phyloP scores from a whole-genome alignment of 148 eudicot species.

The Talinum fruticosum region DNA sequence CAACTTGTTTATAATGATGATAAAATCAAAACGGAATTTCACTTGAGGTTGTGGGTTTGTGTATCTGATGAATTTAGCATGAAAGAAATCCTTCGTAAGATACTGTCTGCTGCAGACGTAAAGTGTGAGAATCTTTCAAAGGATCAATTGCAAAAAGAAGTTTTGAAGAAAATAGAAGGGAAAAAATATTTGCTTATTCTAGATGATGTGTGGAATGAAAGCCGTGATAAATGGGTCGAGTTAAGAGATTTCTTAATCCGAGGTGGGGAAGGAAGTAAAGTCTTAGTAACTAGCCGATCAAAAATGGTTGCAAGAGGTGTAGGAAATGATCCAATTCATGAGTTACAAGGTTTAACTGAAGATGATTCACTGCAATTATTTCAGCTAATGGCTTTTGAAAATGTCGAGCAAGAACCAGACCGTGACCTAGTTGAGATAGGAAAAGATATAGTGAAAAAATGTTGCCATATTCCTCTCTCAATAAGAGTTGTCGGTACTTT shows the following conservation, averaged over 20 bases:
- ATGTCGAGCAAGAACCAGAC: neutral
- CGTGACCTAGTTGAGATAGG: neutral
- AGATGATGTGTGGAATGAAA: conserved; percentile 18
- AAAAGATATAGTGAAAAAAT: conserved; percentile 21
- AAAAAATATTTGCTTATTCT: conserved; percentile 17
- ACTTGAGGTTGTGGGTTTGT: conserved; percentile 17
- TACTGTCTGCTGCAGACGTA: neutral
- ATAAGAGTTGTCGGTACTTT: conserved; percentile 18
- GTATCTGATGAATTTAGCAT: conserved; percentile 15
- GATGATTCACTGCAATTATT: conserved; percentile 22
- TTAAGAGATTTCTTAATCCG: neutral
- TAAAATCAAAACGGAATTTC: neutral
- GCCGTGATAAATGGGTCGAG: neutral
- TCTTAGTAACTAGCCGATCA: conserved; percentile 14
- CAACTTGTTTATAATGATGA: conserved; percentile 18
- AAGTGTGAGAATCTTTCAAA: neutral
- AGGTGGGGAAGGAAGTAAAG: conserved; percentile 13
- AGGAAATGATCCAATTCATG: neutral
- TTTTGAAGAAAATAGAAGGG: neutral
- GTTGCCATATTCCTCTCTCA: conserved; percentile 23
- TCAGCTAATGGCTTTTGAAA: neutral
- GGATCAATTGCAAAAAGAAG: conserved; percentile 1
- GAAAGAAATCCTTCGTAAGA: neutral
- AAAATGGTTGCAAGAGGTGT: neutral
- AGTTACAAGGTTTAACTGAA: conserved; percentile 6